Evolutionary conservation across 1,284 basidiomycete genomes (phyloP), one percentile per base, ranked within the genome.

Genomic region (Porodaedalea pini): DNA sequence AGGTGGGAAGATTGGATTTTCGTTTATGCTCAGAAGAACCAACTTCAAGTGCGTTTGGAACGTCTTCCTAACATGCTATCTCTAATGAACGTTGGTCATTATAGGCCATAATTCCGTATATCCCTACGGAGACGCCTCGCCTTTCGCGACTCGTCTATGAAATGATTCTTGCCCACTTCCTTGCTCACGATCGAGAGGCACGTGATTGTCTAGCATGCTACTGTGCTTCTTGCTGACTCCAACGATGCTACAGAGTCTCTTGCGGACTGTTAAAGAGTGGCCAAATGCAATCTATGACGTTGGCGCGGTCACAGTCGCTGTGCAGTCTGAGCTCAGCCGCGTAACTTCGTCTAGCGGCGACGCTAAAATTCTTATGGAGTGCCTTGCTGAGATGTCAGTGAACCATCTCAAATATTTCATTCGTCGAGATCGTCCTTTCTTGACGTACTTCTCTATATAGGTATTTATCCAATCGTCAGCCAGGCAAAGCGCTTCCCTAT

Each of bases 1-100:
- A 81, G 83, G 15, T 99, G 97, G 97, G 95, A 98, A 69, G 85
- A 90, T 66, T 97, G 92, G 89, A 91, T 98, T 68, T 96, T 97
- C 67, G 75, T 85, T 7, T 98, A 97, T 68, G 90, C 90, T 0
- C 87, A 95, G 69, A 85, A 88, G 65, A 81, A 84, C 32, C 85
- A 93, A 60, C 74, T 98, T 17, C 84, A 90, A 66, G 92, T 92
- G 61, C 50, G 77, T 67, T 44, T 11, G 10, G 21, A n/a, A 23
- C 44, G 39, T 23, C 47, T 39, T 29, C 13, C 7, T 51, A 6
- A 2, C 32, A 34, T 19, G n/a, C 19, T 55, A 54, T 8, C 45
- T 25, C 25, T 32, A 34, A 32, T 39, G 10, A n/a, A 23, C 1
- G 25, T 4, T 21, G 13, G n/a, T 47, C 17, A 19, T 37, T 47